Evolutionary conservation across 2,329 filamentous ascomycete species (phyloP).

Genomic region (Trichothecium sympodiale): DNA sequence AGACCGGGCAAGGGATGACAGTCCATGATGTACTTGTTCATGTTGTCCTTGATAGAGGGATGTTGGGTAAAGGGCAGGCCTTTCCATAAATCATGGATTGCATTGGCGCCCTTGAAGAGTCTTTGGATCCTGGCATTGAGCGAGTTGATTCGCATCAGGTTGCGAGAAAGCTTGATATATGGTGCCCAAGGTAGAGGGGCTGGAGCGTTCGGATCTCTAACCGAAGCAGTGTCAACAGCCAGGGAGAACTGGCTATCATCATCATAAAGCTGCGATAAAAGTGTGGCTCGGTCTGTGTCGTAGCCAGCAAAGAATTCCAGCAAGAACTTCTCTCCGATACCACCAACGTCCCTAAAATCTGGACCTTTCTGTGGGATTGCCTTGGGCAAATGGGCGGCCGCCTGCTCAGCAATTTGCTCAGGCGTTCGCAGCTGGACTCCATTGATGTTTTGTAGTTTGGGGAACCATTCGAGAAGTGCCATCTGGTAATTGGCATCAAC

Average conservation of each 20-base stretch:
- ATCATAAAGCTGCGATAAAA: conserved; percentile 64
- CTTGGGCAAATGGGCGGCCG: conserved; percentile 37
- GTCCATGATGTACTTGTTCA: conserved; percentile 72
- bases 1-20: conserved; percentile 65
- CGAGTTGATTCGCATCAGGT: conserved; percentile 59
- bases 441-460: conserved; percentile 68
- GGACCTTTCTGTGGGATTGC: conserved; percentile 52
- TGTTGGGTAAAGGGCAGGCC: conserved; percentile 63
- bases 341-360: conserved; percentile 62
- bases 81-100: conserved; percentile 59
- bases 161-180: conserved; percentile 70
- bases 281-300: conserved; percentile 56
- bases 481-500: conserved; percentile 49
- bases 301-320: conserved; percentile 63
- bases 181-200: conserved; percentile 52
- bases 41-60: conserved; percentile 54
- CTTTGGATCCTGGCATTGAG: conserved; percentile 51
- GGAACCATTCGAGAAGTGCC: conserved; percentile 73
- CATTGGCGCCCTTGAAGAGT: conserved; percentile 49
- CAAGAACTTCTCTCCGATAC: conserved; percentile 67
- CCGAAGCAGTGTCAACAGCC: conserved; percentile 53
- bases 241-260: conserved; percentile 64
- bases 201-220: conserved; percentile 32
- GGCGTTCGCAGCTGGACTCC: conserved; percentile 61
- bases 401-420: conserved; percentile 51